Evolutionary conservation across 1,139 yeast genomes (phyloP), one percentile per base, ranked within the genome.

Genomic region (Candida pseudocylindracea): DNA sequence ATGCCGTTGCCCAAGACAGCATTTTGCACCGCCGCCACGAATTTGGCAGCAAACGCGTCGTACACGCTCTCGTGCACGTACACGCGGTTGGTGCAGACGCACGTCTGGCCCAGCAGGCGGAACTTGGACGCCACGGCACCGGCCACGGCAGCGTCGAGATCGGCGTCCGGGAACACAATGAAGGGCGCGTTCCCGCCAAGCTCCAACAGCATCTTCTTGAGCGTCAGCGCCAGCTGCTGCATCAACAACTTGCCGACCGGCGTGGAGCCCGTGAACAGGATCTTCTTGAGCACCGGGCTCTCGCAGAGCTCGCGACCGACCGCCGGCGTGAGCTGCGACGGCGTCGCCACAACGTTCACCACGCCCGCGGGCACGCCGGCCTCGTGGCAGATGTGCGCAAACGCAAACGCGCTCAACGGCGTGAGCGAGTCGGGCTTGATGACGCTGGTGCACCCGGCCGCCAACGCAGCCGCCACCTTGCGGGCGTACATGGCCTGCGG

Each of bases 171-270:
- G 52, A 81, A 81, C 9, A 81, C 83, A 38, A 83, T 73, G 41
- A 81, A 72, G 12, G 95, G 94, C 4, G 95, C 93, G 49, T 83
- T 85, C 30, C 95, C 96, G 31, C 96, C 96, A 34, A 83, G 60
- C 53, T 85, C 95, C 48, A 85, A 65, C 0, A 92, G 75, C 30
- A 79, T 57, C 48, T 83, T 83, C 53, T 85, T 85, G 46, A 83
- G 59, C 8, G 92, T 74, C 3, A 72, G 57, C 1, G 93, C 57
- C 8, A 83, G 63, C 51, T 80, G 93, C 32, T 57, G 48, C 91
- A 80, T 76, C 57, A 10, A 94, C 25, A 41, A 36, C 36, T 41
- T 41, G 24, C 43, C 43, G 29, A 41, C 41, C 12, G 34, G 32
- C 10, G 43, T 85, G 7, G 93, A 80, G 3, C 96, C 95, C 10